phyloP scores from a whole-genome alignment of 2,329 filamentous ascomycete genomes.

The Elsinoe batatas region DNA sequence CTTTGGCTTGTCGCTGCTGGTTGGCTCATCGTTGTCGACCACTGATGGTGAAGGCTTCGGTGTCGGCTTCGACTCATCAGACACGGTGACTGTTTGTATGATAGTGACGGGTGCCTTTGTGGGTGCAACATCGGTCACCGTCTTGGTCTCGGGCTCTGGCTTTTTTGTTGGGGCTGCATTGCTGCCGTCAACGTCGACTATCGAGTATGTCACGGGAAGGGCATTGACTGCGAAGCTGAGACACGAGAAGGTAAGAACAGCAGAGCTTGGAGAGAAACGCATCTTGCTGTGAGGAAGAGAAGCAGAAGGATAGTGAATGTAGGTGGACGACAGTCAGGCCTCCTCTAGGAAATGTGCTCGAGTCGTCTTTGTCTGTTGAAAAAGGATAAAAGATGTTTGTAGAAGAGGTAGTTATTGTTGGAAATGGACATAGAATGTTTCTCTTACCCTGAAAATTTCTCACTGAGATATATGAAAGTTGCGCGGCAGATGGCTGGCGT shows the following conservation, averaged over 20 bases:
- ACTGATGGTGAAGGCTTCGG: neutral
- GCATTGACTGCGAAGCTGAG: neutral
- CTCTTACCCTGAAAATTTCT: slow-evolving; percentile 6
- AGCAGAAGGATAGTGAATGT: neutral
- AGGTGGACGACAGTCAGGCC: neutral
- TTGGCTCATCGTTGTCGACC: neutral
- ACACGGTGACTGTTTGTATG: slow-evolving; percentile 6
- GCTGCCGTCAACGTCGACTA: slow-evolving; percentile 14
- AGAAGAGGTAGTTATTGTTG: neutral
- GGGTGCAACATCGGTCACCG: neutral
- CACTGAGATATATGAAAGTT: slow-evolving; percentile 1
- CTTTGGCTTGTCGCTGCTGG: neutral
- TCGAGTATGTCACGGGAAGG: slow-evolving; percentile 12
- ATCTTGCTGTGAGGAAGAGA: neutral
- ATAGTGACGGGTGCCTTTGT: slow-evolving; percentile 6
- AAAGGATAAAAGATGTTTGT: neutral
- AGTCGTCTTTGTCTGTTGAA: neutral
- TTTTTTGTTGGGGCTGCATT: slow-evolving; percentile 1
- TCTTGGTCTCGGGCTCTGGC: neutral
- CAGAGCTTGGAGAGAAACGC: slow-evolving; percentile 1
- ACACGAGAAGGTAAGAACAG: slow-evolving; percentile 5
- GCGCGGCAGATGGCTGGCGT: slow-evolving; percentile 7
- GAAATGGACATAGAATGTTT: slow-evolving; percentile 5
- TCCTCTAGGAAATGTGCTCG: neutral
- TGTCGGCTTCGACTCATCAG: neutral